Conservation (phyloP, 2,329 filamentous ascomycete species). For the Pseudogymnoascus sp. region DNA sequence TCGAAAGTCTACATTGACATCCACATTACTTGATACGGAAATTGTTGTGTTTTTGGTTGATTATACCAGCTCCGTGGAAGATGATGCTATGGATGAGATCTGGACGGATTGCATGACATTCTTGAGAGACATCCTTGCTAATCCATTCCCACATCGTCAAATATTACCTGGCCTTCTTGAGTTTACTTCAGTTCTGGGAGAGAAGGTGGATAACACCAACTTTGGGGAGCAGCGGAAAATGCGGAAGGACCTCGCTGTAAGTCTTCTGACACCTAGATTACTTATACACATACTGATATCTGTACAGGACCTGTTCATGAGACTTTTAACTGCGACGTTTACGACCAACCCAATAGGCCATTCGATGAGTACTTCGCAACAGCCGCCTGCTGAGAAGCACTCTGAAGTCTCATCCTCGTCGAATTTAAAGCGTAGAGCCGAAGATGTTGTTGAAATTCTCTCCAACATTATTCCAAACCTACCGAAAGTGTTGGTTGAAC, state of each 20-base stretch:
- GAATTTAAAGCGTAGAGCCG: slow-evolving; percentile 39
- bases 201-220: slow-evolving; percentile 96
- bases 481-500: slow-evolving; percentile 73
- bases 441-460: slow-evolving; percentile 74
- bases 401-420: slow-evolving; percentile 28
- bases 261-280: slow-evolving; percentile 28
- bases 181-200: slow-evolving; percentile 80
- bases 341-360: slow-evolving; percentile 77
- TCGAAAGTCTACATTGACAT: slow-evolving; percentile 80
- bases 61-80: slow-evolving; percentile 82
- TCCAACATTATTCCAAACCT: slow-evolving; percentile 72
- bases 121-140: slow-evolving; percentile 77
- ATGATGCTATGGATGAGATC: slow-evolving; percentile 97
- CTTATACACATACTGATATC: slow-evolving; percentile 23
- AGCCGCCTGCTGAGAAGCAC: slow-evolving; percentile 32
- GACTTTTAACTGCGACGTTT: slow-evolving; percentile 86
- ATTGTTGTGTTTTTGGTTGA: slow-evolving; percentile 83
- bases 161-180: slow-evolving; percentile 78
- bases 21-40: slow-evolving; percentile 73
- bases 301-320: slow-evolving; percentile 72
- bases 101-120: slow-evolving; percentile 94
- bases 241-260: slow-evolving; percentile 77
- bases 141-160: slow-evolving; percentile 90
- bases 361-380: slow-evolving; percentile 45
- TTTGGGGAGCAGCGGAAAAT: slow-evolving; percentile 92